Evolutionary conservation across 169 alveolate species (phyloP).

Genomic region (Plasmodium blacklocki): DNA sequence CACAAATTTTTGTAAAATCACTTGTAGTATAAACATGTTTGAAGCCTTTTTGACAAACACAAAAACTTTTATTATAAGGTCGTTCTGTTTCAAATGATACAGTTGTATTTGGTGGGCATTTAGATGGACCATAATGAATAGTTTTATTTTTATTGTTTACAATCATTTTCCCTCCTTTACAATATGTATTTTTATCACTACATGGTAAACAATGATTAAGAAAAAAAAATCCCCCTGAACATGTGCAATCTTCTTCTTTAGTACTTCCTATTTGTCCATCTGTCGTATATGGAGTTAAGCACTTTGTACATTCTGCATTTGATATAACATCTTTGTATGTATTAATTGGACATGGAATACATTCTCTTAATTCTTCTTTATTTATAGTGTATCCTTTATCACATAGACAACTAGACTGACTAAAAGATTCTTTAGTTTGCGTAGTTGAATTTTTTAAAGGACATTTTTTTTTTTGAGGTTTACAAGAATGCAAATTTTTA

Average conservation of each 20-base stretch:
- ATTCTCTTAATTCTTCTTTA: constrained; percentile 47
- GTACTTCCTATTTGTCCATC: constrained; percentile 77
- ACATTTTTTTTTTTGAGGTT: constrained; percentile 75
- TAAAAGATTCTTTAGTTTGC: constrained; percentile 43
- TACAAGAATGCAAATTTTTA: constrained; percentile 38
- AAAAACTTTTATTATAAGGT: constrained; percentile 75
- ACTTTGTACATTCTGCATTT: constrained; percentile 79
- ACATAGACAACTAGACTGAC: constrained; percentile 79
- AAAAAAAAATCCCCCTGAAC: constrained; percentile 82
- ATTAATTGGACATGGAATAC: constrained; percentile 80
- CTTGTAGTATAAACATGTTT: constrained; percentile 57
- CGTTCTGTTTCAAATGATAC: constrained; percentile 87
- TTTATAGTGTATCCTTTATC: constrained; percentile 72
- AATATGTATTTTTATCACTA: constrained; percentile 79
- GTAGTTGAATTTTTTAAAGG: constrained; percentile 77
- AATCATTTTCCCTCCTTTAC: constrained; percentile 88
- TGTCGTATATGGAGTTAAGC: constrained; percentile 79
- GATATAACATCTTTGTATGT: constrained; percentile 80
- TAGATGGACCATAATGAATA: constrained; percentile 80
- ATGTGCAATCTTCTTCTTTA: constrained; percentile 80
- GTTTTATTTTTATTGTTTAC: constrained; percentile 73
- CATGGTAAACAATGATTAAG: constrained; percentile 84
- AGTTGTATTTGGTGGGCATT: constrained; percentile 86
- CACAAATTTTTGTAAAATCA: constrained; percentile 77
- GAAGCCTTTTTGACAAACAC: constrained; percentile 71